phyloP scores from a whole-genome alignment of 768 basidiomycete species.

The Collybiopsis confluens region DNA sequence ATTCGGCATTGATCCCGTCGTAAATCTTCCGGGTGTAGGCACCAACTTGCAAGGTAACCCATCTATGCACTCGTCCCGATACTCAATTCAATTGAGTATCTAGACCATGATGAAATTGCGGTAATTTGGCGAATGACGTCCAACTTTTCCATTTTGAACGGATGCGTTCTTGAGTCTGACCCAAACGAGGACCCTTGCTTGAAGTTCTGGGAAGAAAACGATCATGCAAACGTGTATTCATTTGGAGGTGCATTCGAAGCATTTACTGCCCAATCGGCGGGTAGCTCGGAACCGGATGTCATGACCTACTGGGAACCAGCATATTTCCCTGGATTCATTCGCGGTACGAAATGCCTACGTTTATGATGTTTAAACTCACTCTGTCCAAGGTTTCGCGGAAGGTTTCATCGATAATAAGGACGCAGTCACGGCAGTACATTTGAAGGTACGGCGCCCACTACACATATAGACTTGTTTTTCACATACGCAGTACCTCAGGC shows the following conservation, averaged over 20 bases:
- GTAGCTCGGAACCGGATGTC: constrained; percentile 19
- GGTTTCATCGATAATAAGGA: constrained; percentile 18
- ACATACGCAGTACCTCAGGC: constrained; percentile 1
- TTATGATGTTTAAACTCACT: too few relatives aligned
- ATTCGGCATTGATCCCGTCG: constrained; percentile 22
- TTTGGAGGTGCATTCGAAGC: constrained; percentile 21
- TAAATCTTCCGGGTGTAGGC: constrained; percentile 33
- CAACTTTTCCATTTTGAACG: constrained; percentile 22
- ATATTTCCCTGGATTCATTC: constrained; percentile 23
- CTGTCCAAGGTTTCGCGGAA: constrained; percentile 20
- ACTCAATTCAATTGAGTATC: background rate
- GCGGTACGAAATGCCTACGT: too few relatives aligned
- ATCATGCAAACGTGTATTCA: constrained; percentile 22
- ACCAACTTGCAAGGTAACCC: constrained; percentile 27
- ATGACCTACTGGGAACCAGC: constrained; percentile 23
- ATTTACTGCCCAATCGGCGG: constrained; percentile 20
- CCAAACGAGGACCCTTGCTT: constrained; percentile 25
- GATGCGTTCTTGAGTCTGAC: constrained; percentile 22
- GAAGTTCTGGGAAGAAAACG: constrained; percentile 18
- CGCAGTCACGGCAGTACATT: constrained; percentile 20
- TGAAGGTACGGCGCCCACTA: constrained; percentile 10
- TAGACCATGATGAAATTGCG: constrained; percentile 29
- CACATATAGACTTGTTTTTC: too few relatives aligned
- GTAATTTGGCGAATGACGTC: constrained; percentile 25
- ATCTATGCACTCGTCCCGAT: background rate